phyloP scores from a whole-genome alignment of 2,329 filamentous ascomycete genomes.

The Reticulascus tulasneorum region DNA sequence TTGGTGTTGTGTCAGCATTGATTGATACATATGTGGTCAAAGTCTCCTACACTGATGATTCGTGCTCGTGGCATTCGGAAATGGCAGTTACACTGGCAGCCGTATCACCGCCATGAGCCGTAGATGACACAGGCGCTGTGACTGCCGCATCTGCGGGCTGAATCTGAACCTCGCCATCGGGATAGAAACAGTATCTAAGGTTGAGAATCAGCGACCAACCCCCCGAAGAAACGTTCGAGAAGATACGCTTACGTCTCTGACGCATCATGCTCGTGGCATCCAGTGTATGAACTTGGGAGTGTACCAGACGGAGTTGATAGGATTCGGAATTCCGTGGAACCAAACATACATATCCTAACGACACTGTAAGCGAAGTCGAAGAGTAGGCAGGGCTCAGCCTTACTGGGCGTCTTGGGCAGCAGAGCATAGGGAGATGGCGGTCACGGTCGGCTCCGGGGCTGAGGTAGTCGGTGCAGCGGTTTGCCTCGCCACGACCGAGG shows the following conservation, averaged over 20 bases:
- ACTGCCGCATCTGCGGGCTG: slow-evolving; percentile 15
- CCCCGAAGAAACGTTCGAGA: too few relatives aligned
- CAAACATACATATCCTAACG: slow-evolving; percentile 10
- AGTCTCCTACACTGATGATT: slow-evolving; percentile 30
- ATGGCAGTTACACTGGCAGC: slow-evolving; percentile 28
- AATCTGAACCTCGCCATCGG: slow-evolving; percentile 38
- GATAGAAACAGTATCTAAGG: slow-evolving; percentile 39
- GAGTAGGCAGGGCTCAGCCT: background rate
- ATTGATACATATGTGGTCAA: too few relatives aligned
- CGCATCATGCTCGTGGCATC: slow-evolving; percentile 50
- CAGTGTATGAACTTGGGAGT: slow-evolving; percentile 29
- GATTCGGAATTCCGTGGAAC: slow-evolving; percentile 12
- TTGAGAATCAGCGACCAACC: slow-evolving; percentile 5
- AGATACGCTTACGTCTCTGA: slow-evolving; percentile 37
- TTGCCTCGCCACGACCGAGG: slow-evolving; percentile 21
- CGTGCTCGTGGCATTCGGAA: slow-evolving; percentile 39
- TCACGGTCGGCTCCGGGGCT: slow-evolving; percentile 6
- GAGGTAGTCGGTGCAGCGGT: slow-evolving; percentile 25
- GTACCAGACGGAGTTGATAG: slow-evolving; percentile 11
- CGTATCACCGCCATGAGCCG: slow-evolving; percentile 1
- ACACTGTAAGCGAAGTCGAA: background rate
- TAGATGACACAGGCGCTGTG: slow-evolving; percentile 6
- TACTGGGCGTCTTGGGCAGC: slow-evolving; percentile 15
- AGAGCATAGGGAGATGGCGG: slow-evolving; percentile 11
- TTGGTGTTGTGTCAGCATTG: slow-evolving; percentile 5